Evolutionary conservation across 163 green algal genomes (phyloP).

Genomic region (Dunaliella salina): DNA sequence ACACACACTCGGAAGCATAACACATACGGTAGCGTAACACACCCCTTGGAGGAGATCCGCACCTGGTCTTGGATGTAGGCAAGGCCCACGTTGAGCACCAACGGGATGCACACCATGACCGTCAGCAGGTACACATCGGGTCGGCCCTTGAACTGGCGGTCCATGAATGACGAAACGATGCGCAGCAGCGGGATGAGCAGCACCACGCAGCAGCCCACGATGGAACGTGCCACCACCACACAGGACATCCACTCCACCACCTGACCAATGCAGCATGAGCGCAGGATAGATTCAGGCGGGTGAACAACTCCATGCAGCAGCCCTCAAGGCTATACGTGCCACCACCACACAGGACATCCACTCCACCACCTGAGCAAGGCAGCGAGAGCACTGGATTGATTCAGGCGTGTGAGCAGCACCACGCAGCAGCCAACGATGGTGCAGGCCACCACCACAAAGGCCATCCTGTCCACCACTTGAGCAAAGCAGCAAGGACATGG

Average conservation of each 20-base stretch:
- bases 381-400: too few species aligned
- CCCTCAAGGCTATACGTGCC: not conserved
- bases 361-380: not conserved
- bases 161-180: not conserved
- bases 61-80: slow-evolving; percentile 14
- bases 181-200: not conserved
- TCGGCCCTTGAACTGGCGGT: slow-evolving; percentile 1
- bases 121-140: slow-evolving; percentile 6
- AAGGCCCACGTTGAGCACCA: slow-evolving; percentile 5
- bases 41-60: not conserved
- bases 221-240: not conserved
- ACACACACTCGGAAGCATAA: not conserved
- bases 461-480: slow-evolving; percentile 2
- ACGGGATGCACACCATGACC: slow-evolving; percentile 11
- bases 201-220: not conserved
- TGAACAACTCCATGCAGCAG: not conserved
- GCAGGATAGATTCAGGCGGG: too few species aligned
- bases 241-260: slow-evolving; percentile 5
- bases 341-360: slow-evolving; percentile 3
- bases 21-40: not conserved
- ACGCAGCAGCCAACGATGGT: not conserved
- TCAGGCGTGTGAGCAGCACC: not conserved
- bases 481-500: too few species aligned
- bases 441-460: not conserved
- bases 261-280: not conserved